Percentiles rank a stretch among this genome's conserved stretches.
Conservation (phyloP, 164 flowering plant genomes). For the Chimonanthus salicifolius region DNA sequence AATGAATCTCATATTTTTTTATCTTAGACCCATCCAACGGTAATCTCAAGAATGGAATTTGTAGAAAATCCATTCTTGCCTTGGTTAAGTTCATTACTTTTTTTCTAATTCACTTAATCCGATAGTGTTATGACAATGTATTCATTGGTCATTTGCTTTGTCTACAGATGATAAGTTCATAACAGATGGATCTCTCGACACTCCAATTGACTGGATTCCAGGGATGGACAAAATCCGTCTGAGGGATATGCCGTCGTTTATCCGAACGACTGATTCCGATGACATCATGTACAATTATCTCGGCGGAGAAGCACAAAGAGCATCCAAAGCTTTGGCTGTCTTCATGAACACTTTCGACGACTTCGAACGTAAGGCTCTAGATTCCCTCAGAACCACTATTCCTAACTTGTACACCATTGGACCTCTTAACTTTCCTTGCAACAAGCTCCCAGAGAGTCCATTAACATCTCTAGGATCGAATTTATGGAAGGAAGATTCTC, state of each 20-base stretch:
- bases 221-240: slow-evolving; percentile 7
- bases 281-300: slow-evolving; percentile 11
- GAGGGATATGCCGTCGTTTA: slow-evolving; percentile 7
- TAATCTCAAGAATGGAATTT: background rate
- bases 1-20: too few species aligned
- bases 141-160: background rate
- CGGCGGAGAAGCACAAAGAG: slow-evolving; percentile 1
- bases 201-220: slow-evolving; percentile 10
- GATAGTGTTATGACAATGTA: too few species aligned
- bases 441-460: too few species aligned
- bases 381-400: background rate
- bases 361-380: slow-evolving; percentile 8
- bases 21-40: background rate
- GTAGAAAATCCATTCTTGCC: background rate
- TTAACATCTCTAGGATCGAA: too few species aligned
- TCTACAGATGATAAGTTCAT: slow-evolving; percentile 1
- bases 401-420: too few species aligned
- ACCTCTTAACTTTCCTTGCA: too few species aligned
- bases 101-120: too few species aligned
- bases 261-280: slow-evolving; percentile 3
- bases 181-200: slow-evolving; percentile 4
- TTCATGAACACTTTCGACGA: slow-evolving; percentile 14
- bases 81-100: too few species aligned
- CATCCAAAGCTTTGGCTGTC: background rate
- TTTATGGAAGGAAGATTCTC: too few species aligned